Evolutionary conservation across 2,329 filamentous ascomycete genomes (phyloP).

Genomic region (Fusarium foetens): DNA sequence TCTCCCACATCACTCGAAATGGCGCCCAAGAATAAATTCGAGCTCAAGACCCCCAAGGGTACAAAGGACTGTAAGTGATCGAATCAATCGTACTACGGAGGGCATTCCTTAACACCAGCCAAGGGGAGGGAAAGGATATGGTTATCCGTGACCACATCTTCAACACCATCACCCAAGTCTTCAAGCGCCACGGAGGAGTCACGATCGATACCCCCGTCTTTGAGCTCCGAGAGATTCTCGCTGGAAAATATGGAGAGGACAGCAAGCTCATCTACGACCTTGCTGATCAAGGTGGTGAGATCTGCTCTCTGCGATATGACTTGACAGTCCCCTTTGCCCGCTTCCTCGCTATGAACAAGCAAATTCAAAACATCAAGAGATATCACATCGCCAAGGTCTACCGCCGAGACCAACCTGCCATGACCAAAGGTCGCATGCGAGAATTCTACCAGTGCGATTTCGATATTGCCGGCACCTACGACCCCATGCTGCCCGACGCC

Average conservation of each 20-base stretch:
- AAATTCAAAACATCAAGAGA: conserved; percentile 85
- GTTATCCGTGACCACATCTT: conserved; percentile 85
- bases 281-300: conserved; percentile 86
- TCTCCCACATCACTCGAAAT: conserved; percentile 39
- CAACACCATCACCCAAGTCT: conserved; percentile 77
- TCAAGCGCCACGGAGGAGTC: conserved; percentile 84
- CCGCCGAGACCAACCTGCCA: conserved; percentile 62
- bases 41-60: conserved; percentile 88
- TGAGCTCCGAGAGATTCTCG: conserved; percentile 85
- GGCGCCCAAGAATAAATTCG: conserved; percentile 48
- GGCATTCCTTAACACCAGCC: conserved; percentile 20
- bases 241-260: conserved; percentile 93
- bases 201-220: conserved; percentile 87
- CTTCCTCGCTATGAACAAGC: conserved; percentile 91
- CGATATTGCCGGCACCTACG: conserved; percentile 89
- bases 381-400: conserved; percentile 94
- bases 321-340: conserved; percentile 90
- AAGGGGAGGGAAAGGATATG: conserved; percentile 77
- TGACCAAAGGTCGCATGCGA: conserved; percentile 91
- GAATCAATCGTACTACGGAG: background rate
- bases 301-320: conserved; percentile 81
- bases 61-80: conserved; percentile 77
- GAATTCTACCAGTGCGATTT: conserved; percentile 99
- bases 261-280: conserved; percentile 92
- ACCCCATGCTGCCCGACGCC: conserved; percentile 91